These are phyloP conservation scores for Phytophthora macrochlamydospora DNA, from an alignment of 352 stramenopile genomes.

Conservation along the genomic window DNA sequence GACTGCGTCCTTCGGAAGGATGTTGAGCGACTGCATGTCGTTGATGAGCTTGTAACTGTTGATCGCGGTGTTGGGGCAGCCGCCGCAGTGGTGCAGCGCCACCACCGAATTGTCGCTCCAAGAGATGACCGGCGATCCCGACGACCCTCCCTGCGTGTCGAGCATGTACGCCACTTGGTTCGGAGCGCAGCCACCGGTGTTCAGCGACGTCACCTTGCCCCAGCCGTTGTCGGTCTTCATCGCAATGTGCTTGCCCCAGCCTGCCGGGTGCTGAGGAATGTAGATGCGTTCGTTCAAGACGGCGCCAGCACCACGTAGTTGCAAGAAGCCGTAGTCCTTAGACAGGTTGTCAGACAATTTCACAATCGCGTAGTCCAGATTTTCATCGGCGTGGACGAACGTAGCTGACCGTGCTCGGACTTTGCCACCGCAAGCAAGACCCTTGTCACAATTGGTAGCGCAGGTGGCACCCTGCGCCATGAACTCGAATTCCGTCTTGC, in stretches of 20 bases:
- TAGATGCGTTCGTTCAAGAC: slow-evolving; percentile 55
- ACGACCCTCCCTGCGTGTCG: slow-evolving; percentile 76
- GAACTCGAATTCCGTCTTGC: slow-evolving; percentile 73
- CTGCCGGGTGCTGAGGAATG: slow-evolving; percentile 66
- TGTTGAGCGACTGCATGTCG: slow-evolving; percentile 45
- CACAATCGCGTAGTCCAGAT: slow-evolving; percentile 72
- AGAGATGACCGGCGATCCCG: slow-evolving; percentile 67
- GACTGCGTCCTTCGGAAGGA: slow-evolving; percentile 53
- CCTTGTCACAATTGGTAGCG: slow-evolving; percentile 37
- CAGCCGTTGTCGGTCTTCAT: slow-evolving; percentile 52
- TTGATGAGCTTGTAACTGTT: slow-evolving; percentile 68
- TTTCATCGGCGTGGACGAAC: slow-evolving; percentile 38
- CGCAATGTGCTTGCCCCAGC: slow-evolving; percentile 73
- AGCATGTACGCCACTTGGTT: slow-evolving; percentile 76
- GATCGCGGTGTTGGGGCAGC: slow-evolving; percentile 81
- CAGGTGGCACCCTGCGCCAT: slow-evolving; percentile 51
- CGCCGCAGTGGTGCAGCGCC: slow-evolving; percentile 78
- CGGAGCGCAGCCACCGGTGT: slow-evolving; percentile 39
- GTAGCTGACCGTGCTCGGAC: slow-evolving; percentile 37
- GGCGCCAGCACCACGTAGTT: slow-evolving; percentile 48
- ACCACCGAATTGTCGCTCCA: slow-evolving; percentile 71
- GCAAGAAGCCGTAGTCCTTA: slow-evolving; percentile 57
- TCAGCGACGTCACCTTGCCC: slow-evolving; percentile 58
- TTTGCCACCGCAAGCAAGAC: slow-evolving; percentile 46
- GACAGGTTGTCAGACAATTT: slow-evolving; percentile 62